phyloP scores from a whole-genome alignment of 2,329 filamentous ascomycete species.

The Fusarium sp. region DNA sequence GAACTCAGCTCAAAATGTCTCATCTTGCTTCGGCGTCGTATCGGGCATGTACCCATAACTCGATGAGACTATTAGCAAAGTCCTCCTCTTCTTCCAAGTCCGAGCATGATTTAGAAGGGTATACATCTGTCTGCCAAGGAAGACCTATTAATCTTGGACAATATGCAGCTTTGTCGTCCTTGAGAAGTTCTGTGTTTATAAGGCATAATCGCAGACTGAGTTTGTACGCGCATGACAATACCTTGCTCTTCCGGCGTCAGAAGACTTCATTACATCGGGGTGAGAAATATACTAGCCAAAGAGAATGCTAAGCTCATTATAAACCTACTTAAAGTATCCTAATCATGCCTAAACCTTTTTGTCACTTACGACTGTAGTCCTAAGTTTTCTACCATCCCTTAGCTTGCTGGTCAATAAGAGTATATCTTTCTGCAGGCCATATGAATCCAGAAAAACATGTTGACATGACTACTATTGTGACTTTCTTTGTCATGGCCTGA shows the following conservation, averaged over 20 bases:
- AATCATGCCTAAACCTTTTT: too few relatives aligned
- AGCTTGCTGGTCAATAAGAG: neutral
- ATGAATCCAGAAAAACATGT: neutral
- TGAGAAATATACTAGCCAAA: too few relatives aligned
- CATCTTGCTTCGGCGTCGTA: neutral
- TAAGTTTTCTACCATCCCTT: too few relatives aligned
- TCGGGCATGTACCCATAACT: neutral
- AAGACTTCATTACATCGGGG: too few relatives aligned
- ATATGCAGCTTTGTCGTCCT: too few relatives aligned
- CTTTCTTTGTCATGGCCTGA: neutral
- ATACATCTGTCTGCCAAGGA: rapidly evolving
- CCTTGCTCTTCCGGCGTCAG: neutral
- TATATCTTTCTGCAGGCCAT: neutral
- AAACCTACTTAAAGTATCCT: too few relatives aligned
- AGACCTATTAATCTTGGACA: neutral
- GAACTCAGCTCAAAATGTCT: neutral
- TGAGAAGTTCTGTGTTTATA: too few relatives aligned
- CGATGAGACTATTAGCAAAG: neutral
- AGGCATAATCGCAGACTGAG: too few relatives aligned
- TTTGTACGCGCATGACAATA: neutral
- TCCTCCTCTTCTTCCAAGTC: too few relatives aligned
- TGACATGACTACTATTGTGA: neutral
- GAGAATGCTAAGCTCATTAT: too few relatives aligned
- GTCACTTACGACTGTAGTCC: too few relatives aligned
- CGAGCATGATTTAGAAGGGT: rapidly evolving